phyloP scores from a whole-genome alignment of 1,139 yeast species.

The Geotrichum restrictum region DNA sequence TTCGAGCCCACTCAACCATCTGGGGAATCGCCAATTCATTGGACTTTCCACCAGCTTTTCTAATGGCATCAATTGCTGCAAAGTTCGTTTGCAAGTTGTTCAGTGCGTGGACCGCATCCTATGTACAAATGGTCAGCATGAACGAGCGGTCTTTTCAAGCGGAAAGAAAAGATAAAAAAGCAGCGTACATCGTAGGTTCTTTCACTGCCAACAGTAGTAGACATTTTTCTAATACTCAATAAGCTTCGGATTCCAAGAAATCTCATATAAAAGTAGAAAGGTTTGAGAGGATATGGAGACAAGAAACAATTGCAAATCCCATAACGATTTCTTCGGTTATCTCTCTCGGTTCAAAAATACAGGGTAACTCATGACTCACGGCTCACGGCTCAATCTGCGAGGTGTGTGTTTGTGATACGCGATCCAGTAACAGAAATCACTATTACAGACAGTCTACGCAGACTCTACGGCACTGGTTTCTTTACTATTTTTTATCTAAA shows the following conservation, averaged over 20 bases:
- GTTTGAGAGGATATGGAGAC: not conserved
- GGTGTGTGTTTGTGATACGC: not conserved
- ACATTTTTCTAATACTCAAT: slow-evolving; percentile 16
- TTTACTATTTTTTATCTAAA: not conserved
- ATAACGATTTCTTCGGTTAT: not conserved
- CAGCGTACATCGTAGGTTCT: slow-evolving; percentile 13
- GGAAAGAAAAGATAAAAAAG: not conserved
- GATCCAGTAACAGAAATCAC: not conserved
- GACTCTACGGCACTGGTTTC: not conserved
- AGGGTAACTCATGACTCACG: slow-evolving; percentile 3
- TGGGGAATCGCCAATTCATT: slow-evolving; percentile 75
- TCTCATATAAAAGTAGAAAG: slow-evolving; percentile 10
- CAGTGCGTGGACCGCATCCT: slow-evolving; percentile 68
- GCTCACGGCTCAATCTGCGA: not conserved
- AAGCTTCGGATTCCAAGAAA: not conserved
- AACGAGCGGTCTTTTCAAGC: no score
- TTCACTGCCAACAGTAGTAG: slow-evolving; percentile 13
- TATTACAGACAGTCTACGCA: not conserved
- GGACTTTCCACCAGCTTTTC: slow-evolving; percentile 65
- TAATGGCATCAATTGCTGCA: slow-evolving; percentile 79
- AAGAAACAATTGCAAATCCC: not conserved
- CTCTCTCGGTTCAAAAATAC: not conserved
- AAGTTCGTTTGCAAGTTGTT: slow-evolving; percentile 88
- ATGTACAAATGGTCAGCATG: not conserved
- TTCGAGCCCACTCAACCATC: slow-evolving; percentile 84